Base-by-base conservation (phyloP, 208 protist genomes). In the Angomonas deanei region DNA sequence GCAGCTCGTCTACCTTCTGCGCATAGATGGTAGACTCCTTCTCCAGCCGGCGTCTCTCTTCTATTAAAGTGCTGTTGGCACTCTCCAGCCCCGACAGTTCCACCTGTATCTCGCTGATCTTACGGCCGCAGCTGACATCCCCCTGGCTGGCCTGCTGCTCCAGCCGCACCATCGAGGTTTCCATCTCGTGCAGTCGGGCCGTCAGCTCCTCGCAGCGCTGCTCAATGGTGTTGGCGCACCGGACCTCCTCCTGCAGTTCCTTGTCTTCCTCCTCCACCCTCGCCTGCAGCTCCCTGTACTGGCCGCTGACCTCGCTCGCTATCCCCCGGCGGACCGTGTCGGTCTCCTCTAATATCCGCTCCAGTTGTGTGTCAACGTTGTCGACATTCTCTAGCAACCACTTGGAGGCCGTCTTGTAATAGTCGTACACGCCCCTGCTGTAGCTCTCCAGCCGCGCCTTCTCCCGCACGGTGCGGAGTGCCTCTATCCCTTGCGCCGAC, bases 71-170 rank as follows among this genome's bases (percentile, higher is more conserved):
- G 54, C 68, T 71, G 13, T 69, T 63, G 57, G 72, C 74, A 19
- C 74, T 78, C 74, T 91, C 82, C 10, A 89, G 68, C 3, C 84
- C 58, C 39, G 82, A 74, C 39, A 90, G 81, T 61, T 94, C 82
- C 17, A 89, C 65, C 19, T 82, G 76, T 60, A 93, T 91, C 61
- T 84, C 81, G 33, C 74, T 79, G 23, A 91, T 82, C 47, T 68
- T 74, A 33, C 87, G 87, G 31, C 71, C 76, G 47, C 61, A 72
- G 52, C 81, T 66, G 61, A 91, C 69, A 27, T 91, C 77, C 24
- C 68, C 71, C 48, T 87, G 83, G 52, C 74, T 68, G 10, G 77
- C 64, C 27, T 78, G 61, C 48, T 85, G 77, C 59, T 86, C 79
- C 33, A 83, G 54, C 6, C 58, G 36, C 15, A 76, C 68, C 24